Base-by-base conservation (phyloP, 2,329 filamentous ascomycete genomes). In the Sporothrix schenckii region DNA sequence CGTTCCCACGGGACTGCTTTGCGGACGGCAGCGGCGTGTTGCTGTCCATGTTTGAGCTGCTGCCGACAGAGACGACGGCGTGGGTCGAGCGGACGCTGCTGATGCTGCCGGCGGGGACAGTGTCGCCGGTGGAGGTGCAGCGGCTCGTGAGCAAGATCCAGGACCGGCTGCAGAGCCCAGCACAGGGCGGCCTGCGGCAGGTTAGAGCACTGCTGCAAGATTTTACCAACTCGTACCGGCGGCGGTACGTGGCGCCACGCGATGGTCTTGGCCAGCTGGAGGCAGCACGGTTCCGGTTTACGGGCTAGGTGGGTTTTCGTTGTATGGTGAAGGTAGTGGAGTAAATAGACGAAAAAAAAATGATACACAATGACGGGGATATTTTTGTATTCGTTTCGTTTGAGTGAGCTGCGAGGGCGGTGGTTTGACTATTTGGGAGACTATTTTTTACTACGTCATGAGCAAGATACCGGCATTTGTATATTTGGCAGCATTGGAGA, bases 1-100 rank as follows among this genome's bases (percentile, higher is more conserved):
- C 91, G 0, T 99, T 99, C 81, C 96, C 95, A 0, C 88, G 92
- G 56, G 95, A 98, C 79, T 97, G 94, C 81, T 97, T 98, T 77
- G 90, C 94, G 0, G 95, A 99, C 78, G 94, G 93, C 19, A 97
- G 93, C 65, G 94, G 93, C 4, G 92, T 97, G n/a, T 82, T 99
- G 68, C 88, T 99, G 72, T 90, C 91, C 3, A 85, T 98, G 74
- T 97, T 99, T 78, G 91, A 97, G 79, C 83, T 98, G 53, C 84
- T 96, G 77, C 95, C 95, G 0, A 84, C 88, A 69, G 87, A 95
- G 77, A 92, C 93, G 16, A 89, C 91, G 1, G 80, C 83, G 6
- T 98, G 95, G 94, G 89, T 97, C 27, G 89, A 93, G 73, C 86
- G 85, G 24, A 98, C 95, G 0, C 88, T 99, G 70, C 87, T 89